phyloP scores from a whole-genome alignment of 148 eudicot species.

The Nepenthes gracilis region DNA sequence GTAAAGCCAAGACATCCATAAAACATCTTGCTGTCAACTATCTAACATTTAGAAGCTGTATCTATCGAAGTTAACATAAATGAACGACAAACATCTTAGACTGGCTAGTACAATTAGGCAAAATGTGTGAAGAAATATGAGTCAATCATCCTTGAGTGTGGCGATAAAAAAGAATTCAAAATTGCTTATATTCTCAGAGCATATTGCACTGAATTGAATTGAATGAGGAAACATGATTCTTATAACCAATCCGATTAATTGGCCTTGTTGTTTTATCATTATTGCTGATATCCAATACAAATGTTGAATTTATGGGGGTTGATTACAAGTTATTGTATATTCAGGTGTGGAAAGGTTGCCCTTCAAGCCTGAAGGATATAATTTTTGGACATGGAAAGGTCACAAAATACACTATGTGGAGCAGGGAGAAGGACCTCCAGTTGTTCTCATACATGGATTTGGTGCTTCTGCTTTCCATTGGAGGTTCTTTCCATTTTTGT shows the following conservation, averaged over 20 bases:
- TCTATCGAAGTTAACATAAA: no score
- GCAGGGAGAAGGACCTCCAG: conserved; percentile 77
- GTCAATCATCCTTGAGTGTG: no score
- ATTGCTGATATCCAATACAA: background rate
- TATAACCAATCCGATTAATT: background rate
- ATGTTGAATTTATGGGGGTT: background rate
- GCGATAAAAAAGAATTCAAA: no score
- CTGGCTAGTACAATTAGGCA: no score
- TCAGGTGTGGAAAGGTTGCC: conserved; percentile 74
- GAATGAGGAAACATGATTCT: no score
- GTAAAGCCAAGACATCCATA: no score
- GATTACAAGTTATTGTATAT: background rate
- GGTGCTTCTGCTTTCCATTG: conserved; percentile 99
- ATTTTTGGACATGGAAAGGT: conserved; percentile 90
- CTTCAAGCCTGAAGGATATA: conserved; percentile 81
- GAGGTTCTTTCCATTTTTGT: conserved; percentile 41
- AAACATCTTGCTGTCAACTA: no score
- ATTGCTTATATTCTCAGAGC: no score
- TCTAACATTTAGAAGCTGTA: no score
- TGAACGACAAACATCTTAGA: no score
- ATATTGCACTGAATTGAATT: no score
- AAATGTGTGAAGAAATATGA: no score
- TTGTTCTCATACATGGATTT: conserved; percentile 92
- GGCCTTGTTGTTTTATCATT: background rate
- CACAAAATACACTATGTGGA: conserved; percentile 85